Conservation (phyloP, 352 stramenopile genomes). For the Globisporangium mamillatum region DNA sequence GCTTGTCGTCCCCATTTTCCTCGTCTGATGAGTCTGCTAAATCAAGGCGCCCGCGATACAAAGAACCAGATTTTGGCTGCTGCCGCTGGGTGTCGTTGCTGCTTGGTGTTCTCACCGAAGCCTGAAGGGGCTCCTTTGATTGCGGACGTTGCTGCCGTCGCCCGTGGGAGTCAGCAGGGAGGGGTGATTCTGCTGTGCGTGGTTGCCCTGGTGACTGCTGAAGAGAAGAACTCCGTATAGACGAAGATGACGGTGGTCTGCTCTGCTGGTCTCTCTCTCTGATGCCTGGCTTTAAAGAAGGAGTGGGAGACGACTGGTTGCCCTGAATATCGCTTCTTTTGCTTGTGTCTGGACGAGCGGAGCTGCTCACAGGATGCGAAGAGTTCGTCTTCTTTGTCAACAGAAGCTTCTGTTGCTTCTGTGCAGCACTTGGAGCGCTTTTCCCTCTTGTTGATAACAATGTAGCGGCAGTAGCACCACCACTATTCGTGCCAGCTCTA, state of each 20-base stretch:
- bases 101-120: neutral
- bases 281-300: too few species aligned
- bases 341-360: neutral
- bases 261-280: conserved; percentile 1
- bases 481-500: neutral
- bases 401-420: neutral
- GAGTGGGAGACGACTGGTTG: neutral
- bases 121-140: neutral
- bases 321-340: neutral
- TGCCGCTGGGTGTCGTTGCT: neutral
- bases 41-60: neutral
- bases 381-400: neutral
- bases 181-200: neutral
- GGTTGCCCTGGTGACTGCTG: neutral
- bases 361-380: conserved; percentile 5
- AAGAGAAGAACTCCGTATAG: neutral
- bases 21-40: neutral
- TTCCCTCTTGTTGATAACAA: neutral
- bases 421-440: neutral
- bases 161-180: neutral
- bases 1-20: neutral
- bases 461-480: neutral
- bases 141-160: too few species aligned
- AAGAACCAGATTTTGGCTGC: neutral
- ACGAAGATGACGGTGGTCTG: neutral